Base-by-base conservation (phyloP, 805 yeast species). In the Kuraishia capsulata region DNA sequence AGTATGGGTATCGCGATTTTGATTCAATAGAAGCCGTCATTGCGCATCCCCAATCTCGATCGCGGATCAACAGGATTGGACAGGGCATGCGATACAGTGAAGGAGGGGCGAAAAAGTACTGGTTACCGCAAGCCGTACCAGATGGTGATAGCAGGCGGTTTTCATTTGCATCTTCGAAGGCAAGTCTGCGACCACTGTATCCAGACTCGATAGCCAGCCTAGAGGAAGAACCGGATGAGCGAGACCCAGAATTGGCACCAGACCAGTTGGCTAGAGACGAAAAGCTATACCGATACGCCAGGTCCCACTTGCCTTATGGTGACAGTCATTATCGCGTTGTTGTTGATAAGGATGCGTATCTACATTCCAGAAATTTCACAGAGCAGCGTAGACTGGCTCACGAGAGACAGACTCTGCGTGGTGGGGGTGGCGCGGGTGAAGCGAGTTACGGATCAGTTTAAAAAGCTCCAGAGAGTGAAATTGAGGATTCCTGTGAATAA, bases 1-100 rank as follows among this genome's bases (percentile, higher is more conserved):
- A 69, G 38, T 90, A 92, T 54, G 86, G 84, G 46, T 88, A 85
- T 54, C 72, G 82, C 42, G 76, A 76, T 40, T 90, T 88, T 61
- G 96, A 89, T 53, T 78, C 95, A 0, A 81, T 79, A 1, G 86
- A 82, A 45, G 78, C 83, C 0, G 50, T 74, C 33, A 67, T 80
- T 21, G 78, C 81, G 2, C 88, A 79, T 45, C 86, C 88, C 1
- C 69, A 70, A n/a, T 71, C 84, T 1, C 62, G 64, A 14, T 74
- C 82, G 3, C 65, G 80, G 44, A 69, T 71, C 67, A 79, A 79
- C 35, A 69, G 94, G 43, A 72, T 90, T 38, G 77, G 79, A 43
- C 82, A 86, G 42, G 99, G 99, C 0, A 57, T 89, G 40, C 60
- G 99, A 33, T 87, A 85, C 55, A 75, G 78, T 21, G 72, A 78